Percentiles rank a stretch among this genome's conserved stretches.
These are phyloP conservation scores for Pilaira anomala DNA, from an alignment of 192 early-diverging fungal genomes.

Conservation along the genomic window DNA sequence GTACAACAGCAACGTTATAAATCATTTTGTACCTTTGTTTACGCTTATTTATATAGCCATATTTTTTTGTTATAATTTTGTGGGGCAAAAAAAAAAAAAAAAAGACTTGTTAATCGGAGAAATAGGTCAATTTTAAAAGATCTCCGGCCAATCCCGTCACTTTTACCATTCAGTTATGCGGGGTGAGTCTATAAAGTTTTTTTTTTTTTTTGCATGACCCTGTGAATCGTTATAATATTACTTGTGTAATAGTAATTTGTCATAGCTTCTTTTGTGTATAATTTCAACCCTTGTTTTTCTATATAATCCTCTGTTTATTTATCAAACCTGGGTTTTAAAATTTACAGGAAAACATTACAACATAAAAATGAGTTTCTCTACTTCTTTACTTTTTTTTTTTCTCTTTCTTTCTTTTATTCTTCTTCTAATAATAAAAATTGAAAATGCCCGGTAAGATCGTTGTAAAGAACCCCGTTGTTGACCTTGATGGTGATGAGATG, in stretches of 20 bases:
- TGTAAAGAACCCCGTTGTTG: constrained; percentile 81
- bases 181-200: not conserved
- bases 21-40: too few species aligned
- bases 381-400: too few species aligned
- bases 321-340: not conserved
- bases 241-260: constrained; percentile 9
- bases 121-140: not conserved
- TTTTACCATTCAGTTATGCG: not conserved
- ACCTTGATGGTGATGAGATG: constrained; percentile 97
- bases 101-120: too few species aligned
- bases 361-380: too few species aligned
- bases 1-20: too few species aligned
- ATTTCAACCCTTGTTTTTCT: too few species aligned
- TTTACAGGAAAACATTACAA: too few species aligned
- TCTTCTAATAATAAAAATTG: not conserved
- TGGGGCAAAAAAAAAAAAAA: too few species aligned
- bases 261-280: constrained; percentile 3
- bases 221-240: not conserved
- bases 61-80: too few species aligned
- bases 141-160: constrained; percentile 9
- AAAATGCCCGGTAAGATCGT: constrained; percentile 44
- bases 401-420: not conserved
- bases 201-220: constrained; percentile 8
- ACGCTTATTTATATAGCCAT: too few species aligned
- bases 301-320: too few species aligned